phyloP scores from a whole-genome alignment of 371 early-diverging fungal species.

The Choanephora cucurbitarum region DNA sequence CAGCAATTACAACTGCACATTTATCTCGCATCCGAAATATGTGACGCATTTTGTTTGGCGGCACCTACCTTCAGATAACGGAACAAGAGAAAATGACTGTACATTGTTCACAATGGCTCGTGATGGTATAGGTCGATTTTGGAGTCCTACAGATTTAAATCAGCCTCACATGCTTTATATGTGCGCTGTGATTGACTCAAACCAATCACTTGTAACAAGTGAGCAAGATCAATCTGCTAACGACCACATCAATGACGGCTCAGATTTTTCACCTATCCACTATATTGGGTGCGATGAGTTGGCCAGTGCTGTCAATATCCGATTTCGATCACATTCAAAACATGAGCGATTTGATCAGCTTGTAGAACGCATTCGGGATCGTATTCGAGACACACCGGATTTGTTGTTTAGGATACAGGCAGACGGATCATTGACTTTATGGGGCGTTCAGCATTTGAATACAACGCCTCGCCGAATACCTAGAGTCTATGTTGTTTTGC shows the following conservation, averaged over 20 bases:
- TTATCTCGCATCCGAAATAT: constrained; percentile 69
- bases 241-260: constrained; percentile 1
- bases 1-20: constrained; percentile 59
- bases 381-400: constrained; percentile 77
- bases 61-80: constrained; percentile 26
- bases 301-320: constrained; percentile 45
- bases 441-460: constrained; percentile 81
- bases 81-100: constrained; percentile 34
- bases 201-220: constrained; percentile 65
- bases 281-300: constrained; percentile 67
- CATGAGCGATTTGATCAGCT: constrained; percentile 38
- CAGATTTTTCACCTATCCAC: constrained; percentile 59
- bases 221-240: constrained; percentile 13
- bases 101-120: constrained; percentile 72
- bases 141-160: constrained; percentile 61
- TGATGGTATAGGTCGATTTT: constrained; percentile 77
- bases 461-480: constrained; percentile 64
- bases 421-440: constrained; percentile 75
- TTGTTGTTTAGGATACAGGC: constrained; percentile 69
- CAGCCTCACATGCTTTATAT: constrained; percentile 61
- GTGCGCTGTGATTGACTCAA: constrained; percentile 72
- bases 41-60: constrained; percentile 76
- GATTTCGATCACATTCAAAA: constrained; percentile 32
- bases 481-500: constrained; percentile 67
- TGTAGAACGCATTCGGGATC: constrained; percentile 54